A percentile compares a stretch with the other conserved stretches of the same genome.
These are phyloP conservation scores for Mycena polygramma DNA, from an alignment of 768 basidiomycete species.

Conservation along the genomic window DNA sequence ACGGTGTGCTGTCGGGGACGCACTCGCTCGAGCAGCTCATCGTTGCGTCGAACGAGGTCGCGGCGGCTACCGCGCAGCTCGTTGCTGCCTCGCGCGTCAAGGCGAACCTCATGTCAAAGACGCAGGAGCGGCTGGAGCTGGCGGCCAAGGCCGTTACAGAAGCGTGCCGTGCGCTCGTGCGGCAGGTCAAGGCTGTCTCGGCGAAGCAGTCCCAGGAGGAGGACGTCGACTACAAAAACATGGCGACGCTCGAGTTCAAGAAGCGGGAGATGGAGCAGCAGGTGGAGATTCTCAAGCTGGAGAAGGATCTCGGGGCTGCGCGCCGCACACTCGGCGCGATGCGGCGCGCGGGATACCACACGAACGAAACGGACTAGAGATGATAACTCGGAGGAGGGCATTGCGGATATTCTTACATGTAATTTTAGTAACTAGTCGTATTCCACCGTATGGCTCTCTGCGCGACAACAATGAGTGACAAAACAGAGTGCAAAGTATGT, in stretches of 20 bases:
- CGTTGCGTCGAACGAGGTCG: conserved; percentile 99
- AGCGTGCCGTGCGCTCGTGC: conserved; percentile 96
- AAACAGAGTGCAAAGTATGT: too few relatives aligned
- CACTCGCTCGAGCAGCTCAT: conserved; percentile 99
- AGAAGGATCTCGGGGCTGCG: conserved; percentile 94
- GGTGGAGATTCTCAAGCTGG: conserved; percentile 96
- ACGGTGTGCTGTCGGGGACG: conserved; percentile 96
- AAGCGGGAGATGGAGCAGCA: conserved; percentile 99
- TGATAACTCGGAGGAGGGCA: not conserved
- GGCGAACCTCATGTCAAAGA: conserved; percentile 98
- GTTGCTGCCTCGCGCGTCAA: conserved; percentile 99
- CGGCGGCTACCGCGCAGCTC: conserved; percentile 96
- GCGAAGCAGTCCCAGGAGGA: conserved; percentile 85
- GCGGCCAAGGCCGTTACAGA: conserved; percentile 98
- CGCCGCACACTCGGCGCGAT: conserved; percentile 86
- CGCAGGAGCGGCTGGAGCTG: conserved; percentile 94
- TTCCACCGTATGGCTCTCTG: conserved; percentile 14
- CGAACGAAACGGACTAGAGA: conserved; percentile 79
- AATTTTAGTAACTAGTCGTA: conserved; percentile 29
- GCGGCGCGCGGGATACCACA: conserved; percentile 92
- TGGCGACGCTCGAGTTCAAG: conserved; percentile 97
- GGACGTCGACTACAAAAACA: conserved; percentile 89
- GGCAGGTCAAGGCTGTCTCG: conserved; percentile 95
- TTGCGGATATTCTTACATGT: conserved; percentile 37
- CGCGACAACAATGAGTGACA: not conserved